Evolutionary conservation across 805 yeast genomes (phyloP).

Genomic region (Clavispora santaluciae): DNA sequence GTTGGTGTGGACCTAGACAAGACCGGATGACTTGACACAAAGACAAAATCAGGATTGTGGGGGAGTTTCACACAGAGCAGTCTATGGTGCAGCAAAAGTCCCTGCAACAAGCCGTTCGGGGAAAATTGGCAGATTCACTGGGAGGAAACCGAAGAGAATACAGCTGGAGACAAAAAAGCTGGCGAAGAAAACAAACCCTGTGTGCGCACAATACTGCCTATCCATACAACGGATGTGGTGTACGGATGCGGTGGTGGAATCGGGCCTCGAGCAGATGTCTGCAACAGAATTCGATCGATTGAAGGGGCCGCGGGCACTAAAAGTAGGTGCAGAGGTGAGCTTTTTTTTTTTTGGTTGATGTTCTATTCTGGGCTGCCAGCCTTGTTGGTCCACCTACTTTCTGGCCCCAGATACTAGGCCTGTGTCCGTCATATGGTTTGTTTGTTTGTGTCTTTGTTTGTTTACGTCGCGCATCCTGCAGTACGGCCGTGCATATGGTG

Average conservation of each 20-base stretch:
- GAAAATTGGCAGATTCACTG: background rate
- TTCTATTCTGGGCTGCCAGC: no score
- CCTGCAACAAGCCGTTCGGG: background rate
- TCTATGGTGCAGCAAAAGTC: background rate
- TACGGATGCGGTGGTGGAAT: background rate
- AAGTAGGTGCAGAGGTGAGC: no score
- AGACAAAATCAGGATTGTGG: background rate
- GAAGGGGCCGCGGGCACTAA: no score
- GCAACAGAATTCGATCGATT: no score
- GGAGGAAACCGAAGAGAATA: background rate
- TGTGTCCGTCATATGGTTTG: background rate
- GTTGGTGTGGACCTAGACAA: background rate
- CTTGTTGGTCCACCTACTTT: no score
- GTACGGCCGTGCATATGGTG: background rate
- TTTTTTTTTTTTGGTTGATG: no score
- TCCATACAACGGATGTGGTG: background rate
- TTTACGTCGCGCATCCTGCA: background rate
- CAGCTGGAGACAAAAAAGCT: slow-evolving; percentile 1
- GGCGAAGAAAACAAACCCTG: slow-evolving; percentile 1
- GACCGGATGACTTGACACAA: background rate
- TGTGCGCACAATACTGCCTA: background rate
- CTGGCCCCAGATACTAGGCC: background rate
- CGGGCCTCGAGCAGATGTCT: no score
- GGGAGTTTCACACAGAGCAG: background rate
- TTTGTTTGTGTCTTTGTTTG: slow-evolving; percentile 1